Percentiles rank a stretch among this genome's conserved stretches.
These are phyloP conservation scores for Mesostigma viride DNA, from an alignment of 139 green algal genomes.

Conservation along the genomic window DNA sequence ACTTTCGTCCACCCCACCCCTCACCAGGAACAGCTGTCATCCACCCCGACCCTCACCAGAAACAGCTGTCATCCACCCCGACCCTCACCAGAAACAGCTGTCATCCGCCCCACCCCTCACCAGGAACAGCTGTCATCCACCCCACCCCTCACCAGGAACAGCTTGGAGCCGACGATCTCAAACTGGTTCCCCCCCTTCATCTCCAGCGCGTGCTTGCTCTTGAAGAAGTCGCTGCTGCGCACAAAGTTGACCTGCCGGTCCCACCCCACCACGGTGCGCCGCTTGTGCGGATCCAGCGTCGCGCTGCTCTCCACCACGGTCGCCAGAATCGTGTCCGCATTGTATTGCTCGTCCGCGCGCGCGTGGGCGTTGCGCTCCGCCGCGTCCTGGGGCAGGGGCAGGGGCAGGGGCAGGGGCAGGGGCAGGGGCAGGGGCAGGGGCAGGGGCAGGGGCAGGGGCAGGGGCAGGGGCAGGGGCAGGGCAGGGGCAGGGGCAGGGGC, in stretches of 20 bases:
- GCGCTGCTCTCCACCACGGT: slow-evolving; percentile 57
- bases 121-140: neutral
- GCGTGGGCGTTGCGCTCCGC: neutral
- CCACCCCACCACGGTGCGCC: slow-evolving; percentile 45
- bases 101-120: neutral
- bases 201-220: slow-evolving; percentile 37
- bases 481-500: too few relatives aligned
- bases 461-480: too few relatives aligned
- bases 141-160: slow-evolving; percentile 23
- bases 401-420: too few relatives aligned
- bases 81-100: too few relatives aligned
- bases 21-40: too few relatives aligned
- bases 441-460: too few relatives aligned
- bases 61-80: too few relatives aligned
- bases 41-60: too few relatives aligned
- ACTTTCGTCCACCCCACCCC: too few relatives aligned
- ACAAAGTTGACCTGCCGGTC: slow-evolving; percentile 82
- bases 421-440: too few relatives aligned
- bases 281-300: slow-evolving; percentile 29
- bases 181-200: slow-evolving; percentile 84
- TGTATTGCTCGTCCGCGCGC: too few relatives aligned
- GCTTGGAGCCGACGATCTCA: slow-evolving; percentile 51
- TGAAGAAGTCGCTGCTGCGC: slow-evolving; percentile 61
- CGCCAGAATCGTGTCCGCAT: slow-evolving; percentile 64
- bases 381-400: too few relatives aligned